Evolutionary conservation across 2,329 filamentous ascomycete genomes (phyloP).

Genomic region (Cladosporium sp.): DNA sequence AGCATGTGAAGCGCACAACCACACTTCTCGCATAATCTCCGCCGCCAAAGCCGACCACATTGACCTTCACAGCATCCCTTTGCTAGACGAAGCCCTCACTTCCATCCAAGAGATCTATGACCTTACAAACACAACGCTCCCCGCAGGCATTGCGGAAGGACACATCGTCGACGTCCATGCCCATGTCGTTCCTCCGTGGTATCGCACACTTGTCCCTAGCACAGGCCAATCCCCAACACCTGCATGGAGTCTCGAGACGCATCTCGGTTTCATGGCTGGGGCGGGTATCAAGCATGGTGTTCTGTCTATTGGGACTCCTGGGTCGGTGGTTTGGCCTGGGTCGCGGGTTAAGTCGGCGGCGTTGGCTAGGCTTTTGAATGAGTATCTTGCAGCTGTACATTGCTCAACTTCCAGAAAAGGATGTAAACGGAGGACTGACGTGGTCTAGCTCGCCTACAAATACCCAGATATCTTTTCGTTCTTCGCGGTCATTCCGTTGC

Average conservation of each 20-base stretch:
- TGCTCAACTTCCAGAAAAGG: background rate
- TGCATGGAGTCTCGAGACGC: conserved; percentile 34
- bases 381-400: conserved; percentile 28
- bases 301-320: conserved; percentile 40
- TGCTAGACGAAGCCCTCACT: conserved; percentile 35
- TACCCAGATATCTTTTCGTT: conserved; percentile 21
- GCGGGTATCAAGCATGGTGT: conserved; percentile 35
- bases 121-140: conserved; percentile 20
- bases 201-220: conserved; percentile 35
- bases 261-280: conserved; percentile 38
- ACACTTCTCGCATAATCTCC: conserved; percentile 13
- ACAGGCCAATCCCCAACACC: conserved; percentile 40
- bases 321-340: conserved; percentile 38
- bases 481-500: conserved; percentile 23
- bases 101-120: conserved; percentile 34
- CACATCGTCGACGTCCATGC: conserved; percentile 41
- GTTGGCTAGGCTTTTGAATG: conserved; percentile 41
- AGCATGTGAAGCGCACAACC: background rate
- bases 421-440: background rate
- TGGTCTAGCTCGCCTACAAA: conserved; percentile 17
- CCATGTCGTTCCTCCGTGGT: conserved; percentile 41
- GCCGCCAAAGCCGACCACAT: conserved; percentile 30
- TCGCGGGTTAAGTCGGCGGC: conserved; percentile 36
- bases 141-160: conserved; percentile 26
- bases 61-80: conserved; percentile 36